These are phyloP conservation scores for Ustilago esculenta DNA, from an alignment of 1,284 basidiomycete genomes.

Conservation along the genomic window DNA sequence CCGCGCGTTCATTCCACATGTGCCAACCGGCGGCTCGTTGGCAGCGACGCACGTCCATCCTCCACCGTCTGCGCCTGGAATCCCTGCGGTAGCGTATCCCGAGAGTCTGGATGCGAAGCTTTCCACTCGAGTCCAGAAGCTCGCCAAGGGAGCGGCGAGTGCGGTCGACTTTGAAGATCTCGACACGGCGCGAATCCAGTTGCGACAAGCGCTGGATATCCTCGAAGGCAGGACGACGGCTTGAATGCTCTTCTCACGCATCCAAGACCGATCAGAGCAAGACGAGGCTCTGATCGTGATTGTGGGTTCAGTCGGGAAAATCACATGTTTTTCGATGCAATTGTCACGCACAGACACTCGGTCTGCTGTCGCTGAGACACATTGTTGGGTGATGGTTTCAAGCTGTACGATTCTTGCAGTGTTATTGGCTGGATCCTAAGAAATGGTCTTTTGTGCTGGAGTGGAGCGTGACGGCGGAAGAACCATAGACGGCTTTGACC, in stretches of 20 bases:
- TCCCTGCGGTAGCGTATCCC: conserved; percentile 70
- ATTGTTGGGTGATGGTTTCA: too few relatives aligned
- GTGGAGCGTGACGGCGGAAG: too few relatives aligned
- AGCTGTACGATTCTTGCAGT: too few relatives aligned
- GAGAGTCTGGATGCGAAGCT: conserved; percentile 69
- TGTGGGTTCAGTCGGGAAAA: too few relatives aligned
- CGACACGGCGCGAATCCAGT: conserved; percentile 56
- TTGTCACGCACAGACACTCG: too few relatives aligned
- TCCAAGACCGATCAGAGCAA: too few relatives aligned
- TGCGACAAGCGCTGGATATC: conserved; percentile 58
- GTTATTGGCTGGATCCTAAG: too few relatives aligned
- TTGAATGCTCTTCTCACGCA: not conserved
- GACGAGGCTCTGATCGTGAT: too few relatives aligned
- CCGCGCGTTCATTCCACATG: conserved; percentile 68
- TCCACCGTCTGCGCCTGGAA: conserved; percentile 1
- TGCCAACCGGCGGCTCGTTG: conserved; percentile 69
- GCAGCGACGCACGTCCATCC: conserved; percentile 5
- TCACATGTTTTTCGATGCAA: too few relatives aligned
- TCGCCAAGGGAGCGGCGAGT: conserved; percentile 59
- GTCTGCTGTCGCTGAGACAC: too few relatives aligned
- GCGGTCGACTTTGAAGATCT: conserved; percentile 66
- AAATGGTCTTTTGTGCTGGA: too few relatives aligned
- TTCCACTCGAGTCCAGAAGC: conserved; percentile 53
- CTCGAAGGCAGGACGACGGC: conserved; percentile 49
- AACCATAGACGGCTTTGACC: too few relatives aligned